phyloP scores from a whole-genome alignment of 106 monocot species.

The Apostasia ramifera region DNA sequence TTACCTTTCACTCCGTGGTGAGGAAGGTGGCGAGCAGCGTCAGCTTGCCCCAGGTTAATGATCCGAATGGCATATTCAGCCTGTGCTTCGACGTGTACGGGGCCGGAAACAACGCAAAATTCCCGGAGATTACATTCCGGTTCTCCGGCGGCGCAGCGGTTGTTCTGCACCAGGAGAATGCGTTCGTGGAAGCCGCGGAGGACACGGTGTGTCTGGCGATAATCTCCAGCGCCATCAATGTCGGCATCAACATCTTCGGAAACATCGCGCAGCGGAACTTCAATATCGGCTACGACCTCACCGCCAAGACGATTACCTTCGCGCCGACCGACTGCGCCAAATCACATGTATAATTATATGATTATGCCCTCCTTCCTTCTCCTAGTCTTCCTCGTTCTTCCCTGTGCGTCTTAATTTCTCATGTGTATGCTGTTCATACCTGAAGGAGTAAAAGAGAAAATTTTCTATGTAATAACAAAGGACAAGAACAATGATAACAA shows the following conservation, averaged over 20 bases:
- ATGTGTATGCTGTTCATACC: too few species aligned
- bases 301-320: slow-evolving; percentile 12
- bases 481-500: too few species aligned
- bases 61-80: background rate
- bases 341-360: too few species aligned
- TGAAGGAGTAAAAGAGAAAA: too few species aligned
- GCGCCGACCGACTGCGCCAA: slow-evolving; percentile 15
- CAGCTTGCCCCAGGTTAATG: slow-evolving; percentile 2
- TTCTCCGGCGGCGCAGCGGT: slow-evolving; percentile 24
- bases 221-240: background rate
- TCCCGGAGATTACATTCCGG: slow-evolving; percentile 25
- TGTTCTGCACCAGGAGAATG: slow-evolving; percentile 10
- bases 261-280: slow-evolving; percentile 51
- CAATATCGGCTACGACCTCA: slow-evolving; percentile 42
- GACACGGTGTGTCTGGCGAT: slow-evolving; percentile 21
- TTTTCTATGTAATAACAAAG: too few species aligned
- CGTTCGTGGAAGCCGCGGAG: slow-evolving; percentile 6
- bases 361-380: too few species aligned
- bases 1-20: background rate
- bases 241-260: slow-evolving; percentile 14
- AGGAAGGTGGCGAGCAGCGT: slow-evolving; percentile 3
- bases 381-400: too few species aligned
- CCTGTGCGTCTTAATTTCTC: too few species aligned
- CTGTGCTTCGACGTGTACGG: slow-evolving; percentile 22
- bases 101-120: background rate